Evolutionary conservation across 495 filamentous ascomycete genomes (phyloP).

Genomic region (Tetracladium setigerum): DNA sequence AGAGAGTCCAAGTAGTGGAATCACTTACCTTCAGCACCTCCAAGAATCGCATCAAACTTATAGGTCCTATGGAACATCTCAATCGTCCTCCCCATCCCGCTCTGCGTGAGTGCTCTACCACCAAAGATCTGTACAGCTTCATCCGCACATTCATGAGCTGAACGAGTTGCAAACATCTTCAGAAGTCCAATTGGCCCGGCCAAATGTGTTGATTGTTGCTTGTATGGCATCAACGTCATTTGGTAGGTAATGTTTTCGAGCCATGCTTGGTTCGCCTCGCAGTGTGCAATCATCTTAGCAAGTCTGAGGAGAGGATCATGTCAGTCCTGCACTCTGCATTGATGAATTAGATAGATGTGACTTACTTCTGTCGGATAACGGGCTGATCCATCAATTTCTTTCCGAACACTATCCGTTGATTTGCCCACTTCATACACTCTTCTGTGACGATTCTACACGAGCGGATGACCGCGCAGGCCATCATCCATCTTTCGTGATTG

Average conservation of each 20-base stretch:
- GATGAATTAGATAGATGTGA: too few relatives aligned
- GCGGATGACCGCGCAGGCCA: conserved; percentile 57
- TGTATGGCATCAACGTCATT: conserved; percentile 81
- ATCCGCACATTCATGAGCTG: conserved; percentile 76
- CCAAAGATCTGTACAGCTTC: conserved; percentile 83
- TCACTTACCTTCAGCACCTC: conserved; percentile 58
- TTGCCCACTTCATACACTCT: conserved; percentile 83
- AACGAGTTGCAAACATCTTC: conserved; percentile 69
- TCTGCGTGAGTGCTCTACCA: conserved; percentile 71
- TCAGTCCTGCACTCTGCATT: too few relatives aligned
- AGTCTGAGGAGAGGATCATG: too few relatives aligned
- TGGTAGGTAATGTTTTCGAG: conserved; percentile 79
- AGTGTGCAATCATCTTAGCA: conserved; percentile 79
- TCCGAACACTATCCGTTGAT: conserved; percentile 80
- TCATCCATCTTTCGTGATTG: conserved; percentile 74
- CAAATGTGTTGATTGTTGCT: conserved; percentile 65
- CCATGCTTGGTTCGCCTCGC: conserved; percentile 79
- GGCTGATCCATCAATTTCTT: conserved; percentile 79
- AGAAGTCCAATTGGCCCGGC: conserved; percentile 78
- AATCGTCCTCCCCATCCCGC: conserved; percentile 72
- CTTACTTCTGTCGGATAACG: conserved; percentile 68
- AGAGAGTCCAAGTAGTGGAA: too few relatives aligned
- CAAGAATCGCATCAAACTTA: conserved; percentile 85
- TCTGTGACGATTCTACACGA: conserved; percentile 64
- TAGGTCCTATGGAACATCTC: conserved; percentile 74